Base-by-base conservation (phyloP, 1,284 basidiomycete genomes). In the Tilletia indica region DNA sequence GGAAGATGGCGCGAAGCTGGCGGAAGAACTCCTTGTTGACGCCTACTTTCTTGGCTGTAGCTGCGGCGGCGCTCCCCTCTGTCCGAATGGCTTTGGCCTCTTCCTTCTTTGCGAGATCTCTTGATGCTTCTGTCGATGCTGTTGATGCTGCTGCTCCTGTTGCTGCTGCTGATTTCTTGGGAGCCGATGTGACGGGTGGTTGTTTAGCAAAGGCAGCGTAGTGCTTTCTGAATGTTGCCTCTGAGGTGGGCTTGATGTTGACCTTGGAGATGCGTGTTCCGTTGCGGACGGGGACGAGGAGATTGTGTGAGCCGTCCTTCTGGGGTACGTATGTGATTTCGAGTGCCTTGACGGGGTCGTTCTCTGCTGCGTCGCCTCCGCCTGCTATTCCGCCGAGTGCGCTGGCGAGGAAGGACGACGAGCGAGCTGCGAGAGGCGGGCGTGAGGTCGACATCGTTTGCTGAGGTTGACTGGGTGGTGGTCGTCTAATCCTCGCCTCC, bases 1-100 rank as follows among this genome's bases (percentile, higher is more conserved):
- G 79, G 70, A 84, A 79, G 71, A 84, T 77, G 67, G 82, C 82
- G 47, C 77, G 77, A 31, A 81, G 75, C 76, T 84, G 94, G 21
- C 89, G 87, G 76, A 94, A 87, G 85, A 94, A 96, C 0, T 90
- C 87, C 70, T 88, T 87, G 84, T 95, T 92, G 72, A 96, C 90
- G 42, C 82, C 81, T 39, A 84, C 82, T 64, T 81, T 82, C 39
- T 80, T 79, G 0, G 80, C 82, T 61, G 77, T 82, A 25, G 82
- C 82, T 58, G 79, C 79, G 3, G 80, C 80, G 3, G 78, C 78
- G 25, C 80, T 74, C 25, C 80, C 79, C 58, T 80, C 74, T 49
- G 76, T 77, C 4, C 80, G 70, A 61, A 80, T 76, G 11, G 74
- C 72, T 69, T 74, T 79, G 49, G 77, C 77, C 73, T 82, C 79